Evolutionary conservation across 306 rosid genomes (phyloP), one percentile per base, ranked within the genome.

Genomic region (Cicer cuneatum): DNA sequence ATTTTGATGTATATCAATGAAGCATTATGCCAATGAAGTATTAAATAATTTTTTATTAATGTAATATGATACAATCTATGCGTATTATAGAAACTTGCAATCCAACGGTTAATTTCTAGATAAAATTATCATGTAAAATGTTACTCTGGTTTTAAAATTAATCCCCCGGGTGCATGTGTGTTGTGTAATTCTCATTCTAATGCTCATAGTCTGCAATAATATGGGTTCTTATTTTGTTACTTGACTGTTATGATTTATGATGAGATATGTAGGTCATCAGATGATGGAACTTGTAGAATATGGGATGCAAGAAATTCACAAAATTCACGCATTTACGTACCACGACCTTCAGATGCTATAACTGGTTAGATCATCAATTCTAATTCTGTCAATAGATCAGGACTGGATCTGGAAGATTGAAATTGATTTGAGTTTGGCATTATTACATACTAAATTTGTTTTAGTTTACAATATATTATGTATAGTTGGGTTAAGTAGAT

Each of bases 251-350:
- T 74, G 70, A 60, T 41, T 75, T 65, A 18, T 74, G 33, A 18
- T 74, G 33, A 43, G 60, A 41, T 71, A 10, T 78, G 69, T 69
- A 92, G 98, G 81, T 87, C 98, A 67, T 92, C 98, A 1, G 98
- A 92, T 76, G 96, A 92, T 81, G 98, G 98, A 79, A 90, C 96
- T 58, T 92, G 98, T 83, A 85, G 96, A 82, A 84, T 92, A 72
- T 92, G 98, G 98, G 96, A 92, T 82, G 98, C 96, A 39, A 87
- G 98, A 78, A 75, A 19, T 74, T 87, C 96, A 58, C 90, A 70
- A 74, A 88, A 81, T 52, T 89, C 90, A 7, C 87, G 92, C 59
- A 78, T 92, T 79, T 92, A 87, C 78, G 67, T 75, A 66, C 96
- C 98, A 7, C 88, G 87, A 72, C 96, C 93, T 77, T 42, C 76